Conservation (phyloP, 1,139 yeast genomes). For the Yarrowia galli region DNA sequence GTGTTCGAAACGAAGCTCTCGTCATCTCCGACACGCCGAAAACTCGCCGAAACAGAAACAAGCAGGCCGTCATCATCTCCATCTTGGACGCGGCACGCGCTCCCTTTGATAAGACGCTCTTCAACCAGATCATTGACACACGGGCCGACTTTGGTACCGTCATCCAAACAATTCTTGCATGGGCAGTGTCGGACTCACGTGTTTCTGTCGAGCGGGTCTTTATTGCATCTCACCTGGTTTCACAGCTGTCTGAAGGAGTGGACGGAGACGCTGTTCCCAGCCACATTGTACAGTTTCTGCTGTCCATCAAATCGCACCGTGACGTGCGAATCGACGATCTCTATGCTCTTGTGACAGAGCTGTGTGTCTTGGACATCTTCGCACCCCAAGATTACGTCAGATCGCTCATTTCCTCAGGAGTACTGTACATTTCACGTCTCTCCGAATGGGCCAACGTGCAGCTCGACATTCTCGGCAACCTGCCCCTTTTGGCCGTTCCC, state of each 20-base stretch:
- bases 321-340: conserved; percentile 51
- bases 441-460: conserved; percentile 55
- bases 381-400: conserved; percentile 74
- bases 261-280: conserved; percentile 47
- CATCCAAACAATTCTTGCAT: conserved; percentile 46
- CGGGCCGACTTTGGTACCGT: conserved; percentile 43
- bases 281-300: conserved; percentile 47
- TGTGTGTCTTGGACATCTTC: conserved; percentile 59
- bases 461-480: conserved; percentile 58
- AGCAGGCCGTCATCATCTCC: conserved; percentile 12
- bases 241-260: conserved; percentile 35
- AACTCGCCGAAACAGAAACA: conserved; percentile 41
- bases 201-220: conserved; percentile 45
- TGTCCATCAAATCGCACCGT: conserved; percentile 42
- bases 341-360: conserved; percentile 62
- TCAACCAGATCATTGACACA: conserved; percentile 43
- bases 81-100: conserved; percentile 38
- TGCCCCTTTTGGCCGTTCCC: conserved; percentile 53
- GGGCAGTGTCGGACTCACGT: conserved; percentile 47
- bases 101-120: conserved; percentile 40
- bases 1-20: conserved; percentile 47
- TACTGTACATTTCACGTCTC: conserved; percentile 58
- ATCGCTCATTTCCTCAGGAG: conserved; percentile 82
- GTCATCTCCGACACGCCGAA: conserved; percentile 44
- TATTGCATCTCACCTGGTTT: conserved; percentile 44